Percentiles rank a stretch among this genome's conserved stretches.
phyloP scores from a whole-genome alignment of 352 stramenopile genomes.

The Phytophthora sojae region DNA sequence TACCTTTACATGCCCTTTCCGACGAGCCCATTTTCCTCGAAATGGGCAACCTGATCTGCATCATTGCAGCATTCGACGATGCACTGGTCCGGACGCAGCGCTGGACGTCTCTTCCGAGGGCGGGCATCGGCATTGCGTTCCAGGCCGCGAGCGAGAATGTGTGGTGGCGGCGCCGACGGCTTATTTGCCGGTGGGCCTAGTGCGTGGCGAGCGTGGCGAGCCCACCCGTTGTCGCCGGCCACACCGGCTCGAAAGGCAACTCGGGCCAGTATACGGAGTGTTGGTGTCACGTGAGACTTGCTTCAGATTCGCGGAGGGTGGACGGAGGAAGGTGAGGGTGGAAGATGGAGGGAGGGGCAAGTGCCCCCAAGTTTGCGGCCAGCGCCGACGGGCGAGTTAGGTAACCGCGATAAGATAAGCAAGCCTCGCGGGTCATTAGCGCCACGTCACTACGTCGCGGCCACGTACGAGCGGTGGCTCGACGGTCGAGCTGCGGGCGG shows the following conservation, averaged over 20 bases:
- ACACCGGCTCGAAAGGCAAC: conserved; percentile 15
- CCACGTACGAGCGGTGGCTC: conserved; percentile 4
- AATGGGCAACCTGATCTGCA: conserved; percentile 30
- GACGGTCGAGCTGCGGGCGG: conserved; percentile 4
- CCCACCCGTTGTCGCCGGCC: conserved; percentile 3
- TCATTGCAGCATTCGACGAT: conserved; percentile 2
- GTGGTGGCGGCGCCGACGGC: conserved; percentile 6
- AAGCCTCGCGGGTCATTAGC: conserved; percentile 13
- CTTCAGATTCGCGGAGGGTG: background rate
- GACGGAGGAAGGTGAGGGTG: background rate
- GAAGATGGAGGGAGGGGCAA: conserved; percentile 14
- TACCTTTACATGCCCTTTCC: conserved; percentile 13
- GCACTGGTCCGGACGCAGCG: background rate
- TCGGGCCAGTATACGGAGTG: conserved; percentile 16
- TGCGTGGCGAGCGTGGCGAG: background rate
- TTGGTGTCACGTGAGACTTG: conserved; percentile 19
- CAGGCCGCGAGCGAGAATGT: conserved; percentile 6
- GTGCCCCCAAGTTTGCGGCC: background rate
- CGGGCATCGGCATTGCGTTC: conserved; percentile 17
- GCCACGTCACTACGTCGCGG: conserved; percentile 8
- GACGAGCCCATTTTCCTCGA: conserved; percentile 1
- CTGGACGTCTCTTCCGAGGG: conserved; percentile 15
- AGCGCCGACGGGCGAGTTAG: conserved; percentile 3
- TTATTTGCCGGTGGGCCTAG: background rate
- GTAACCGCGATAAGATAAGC: conserved; percentile 18